A percentile compares a stretch with the other conserved stretches of the same genome.
phyloP scores from a whole-genome alignment of 257 asterid genomes.

The Plantago ovata region DNA sequence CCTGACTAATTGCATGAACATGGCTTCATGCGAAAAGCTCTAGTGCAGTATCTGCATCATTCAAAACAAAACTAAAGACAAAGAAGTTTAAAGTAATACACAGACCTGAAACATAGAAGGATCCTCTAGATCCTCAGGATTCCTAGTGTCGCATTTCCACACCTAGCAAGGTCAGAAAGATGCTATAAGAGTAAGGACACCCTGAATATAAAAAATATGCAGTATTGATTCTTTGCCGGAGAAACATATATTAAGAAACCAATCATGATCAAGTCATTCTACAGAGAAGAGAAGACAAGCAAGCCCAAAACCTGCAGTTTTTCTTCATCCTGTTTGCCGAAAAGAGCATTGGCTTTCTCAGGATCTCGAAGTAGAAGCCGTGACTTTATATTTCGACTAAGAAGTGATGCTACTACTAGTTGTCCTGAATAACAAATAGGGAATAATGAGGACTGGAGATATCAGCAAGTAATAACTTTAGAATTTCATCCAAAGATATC shows the following conservation, averaged over 20 bases:
- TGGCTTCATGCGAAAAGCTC: slow-evolving; percentile 7
- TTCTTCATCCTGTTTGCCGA: slow-evolving; percentile 74
- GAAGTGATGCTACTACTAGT: slow-evolving; percentile 83
- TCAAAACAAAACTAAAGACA: slow-evolving; percentile 6
- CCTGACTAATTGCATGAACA: too few species aligned
- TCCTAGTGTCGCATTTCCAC: slow-evolving; percentile 73
- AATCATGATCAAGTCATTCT: not conserved
- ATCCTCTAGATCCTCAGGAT: slow-evolving; percentile 48
- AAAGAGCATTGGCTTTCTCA: slow-evolving; percentile 65
- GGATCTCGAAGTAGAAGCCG: slow-evolving; percentile 74
- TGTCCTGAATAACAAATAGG: slow-evolving; percentile 58
- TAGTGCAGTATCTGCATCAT: slow-evolving; percentile 17
- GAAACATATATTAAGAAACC: not conserved
- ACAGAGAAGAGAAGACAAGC: slow-evolving; percentile 10
- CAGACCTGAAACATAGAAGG: slow-evolving; percentile 85
- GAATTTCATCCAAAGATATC: too few species aligned
- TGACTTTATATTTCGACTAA: slow-evolving; percentile 55
- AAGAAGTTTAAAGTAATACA: slow-evolving; percentile 12
- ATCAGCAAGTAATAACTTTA: too few species aligned
- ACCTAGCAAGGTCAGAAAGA: slow-evolving; percentile 52
- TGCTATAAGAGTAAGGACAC: slow-evolving; percentile 20
- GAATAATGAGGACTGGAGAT: not conserved
- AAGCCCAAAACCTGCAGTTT: slow-evolving; percentile 57
- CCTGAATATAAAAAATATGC: slow-evolving; percentile 17
- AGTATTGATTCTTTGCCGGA: slow-evolving; percentile 8